Evolutionary conservation across 257 asterid species (phyloP), one percentile per base, ranked within the genome.

Genomic region (Prunella vulgaris): DNA sequence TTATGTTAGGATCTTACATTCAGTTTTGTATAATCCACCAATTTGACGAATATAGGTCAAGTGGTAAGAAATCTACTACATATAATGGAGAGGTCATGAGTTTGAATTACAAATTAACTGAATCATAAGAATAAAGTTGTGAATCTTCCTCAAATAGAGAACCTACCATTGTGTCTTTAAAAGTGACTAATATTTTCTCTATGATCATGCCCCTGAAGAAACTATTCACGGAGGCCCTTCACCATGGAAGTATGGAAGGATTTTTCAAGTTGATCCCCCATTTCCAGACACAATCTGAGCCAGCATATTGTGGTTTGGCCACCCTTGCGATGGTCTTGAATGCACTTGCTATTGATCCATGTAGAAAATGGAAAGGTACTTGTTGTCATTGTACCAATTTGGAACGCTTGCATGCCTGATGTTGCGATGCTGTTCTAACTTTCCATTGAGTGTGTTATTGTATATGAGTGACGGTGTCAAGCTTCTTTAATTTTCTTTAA

Each of bases 261-360:
- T 89, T 89, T 71, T 87, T 79, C 83, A 89, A 82, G 67, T 76
- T 89, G 85, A 84, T 89, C 18, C 75, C 92, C 35, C 72, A 82
- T 79, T 89, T 85, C 71, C 96, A 87, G 78, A 89, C 94, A 59
- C 96, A 89, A 73, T 83, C 94, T 20, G 96, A 89, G 70, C 94
- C 92, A 38, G 85, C 94, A 10, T 89, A 82, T 64, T 89, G 96
- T 77, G 96, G 96, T 49, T 75, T 89, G 78, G 90, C 96, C 42
- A 82, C 86, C 74, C 88, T 89, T 64, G 76, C 92, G 7, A 83
- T 87, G 96, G 87, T 89, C 66, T 73, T 87, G 86, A 89, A 89
- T 84, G 92, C 96, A 17, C 96, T 89, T 59, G 84, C 92, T 66
- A 82, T 89, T 63, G 94, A 89, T 82, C 96, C 96, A 0, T 77